phyloP scores from a whole-genome alignment of 169 alveolate genomes.

The Theileria equi region DNA sequence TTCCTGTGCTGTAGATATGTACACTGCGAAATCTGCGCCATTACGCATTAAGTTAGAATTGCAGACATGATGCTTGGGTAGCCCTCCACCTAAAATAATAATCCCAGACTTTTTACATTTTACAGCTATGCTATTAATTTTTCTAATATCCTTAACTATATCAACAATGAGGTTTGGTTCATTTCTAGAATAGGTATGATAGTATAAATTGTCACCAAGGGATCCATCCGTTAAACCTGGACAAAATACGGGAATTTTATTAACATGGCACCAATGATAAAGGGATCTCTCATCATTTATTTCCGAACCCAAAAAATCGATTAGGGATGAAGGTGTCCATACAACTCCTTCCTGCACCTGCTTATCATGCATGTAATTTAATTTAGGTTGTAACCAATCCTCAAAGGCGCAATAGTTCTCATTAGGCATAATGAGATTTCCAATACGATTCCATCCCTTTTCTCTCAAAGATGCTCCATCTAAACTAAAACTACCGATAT shows the following conservation, averaged over 20 bases:
- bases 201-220: conserved; percentile 93
- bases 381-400: conserved; percentile 95
- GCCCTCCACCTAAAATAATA: conserved; percentile 97
- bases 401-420: conserved; percentile 94
- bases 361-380: conserved; percentile 90
- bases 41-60: conserved; percentile 98
- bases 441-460: conserved; percentile 96
- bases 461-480: conserved; percentile 90
- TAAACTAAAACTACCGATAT: conserved; percentile 84
- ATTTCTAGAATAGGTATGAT: conserved; percentile 79
- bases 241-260: conserved; percentile 97
- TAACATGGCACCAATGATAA: conserved; percentile 97
- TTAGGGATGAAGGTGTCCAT: conserved; percentile 88
- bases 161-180: conserved; percentile 87
- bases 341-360: conserved; percentile 73
- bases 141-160: conserved; percentile 90
- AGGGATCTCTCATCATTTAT: conserved; percentile 93
- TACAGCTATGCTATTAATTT: conserved; percentile 90
- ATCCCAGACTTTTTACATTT: conserved; percentile 92
- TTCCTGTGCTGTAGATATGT: conserved; percentile 94
- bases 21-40: conserved; percentile 99
- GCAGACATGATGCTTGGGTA: conserved; percentile 98
- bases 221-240: conserved; percentile 99
- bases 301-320: conserved; percentile 92
- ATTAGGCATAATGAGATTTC: conserved; percentile 96